phyloP scores from a whole-genome alignment of 495 filamentous ascomycete genomes.

The Rhizodiscina lignyota region DNA sequence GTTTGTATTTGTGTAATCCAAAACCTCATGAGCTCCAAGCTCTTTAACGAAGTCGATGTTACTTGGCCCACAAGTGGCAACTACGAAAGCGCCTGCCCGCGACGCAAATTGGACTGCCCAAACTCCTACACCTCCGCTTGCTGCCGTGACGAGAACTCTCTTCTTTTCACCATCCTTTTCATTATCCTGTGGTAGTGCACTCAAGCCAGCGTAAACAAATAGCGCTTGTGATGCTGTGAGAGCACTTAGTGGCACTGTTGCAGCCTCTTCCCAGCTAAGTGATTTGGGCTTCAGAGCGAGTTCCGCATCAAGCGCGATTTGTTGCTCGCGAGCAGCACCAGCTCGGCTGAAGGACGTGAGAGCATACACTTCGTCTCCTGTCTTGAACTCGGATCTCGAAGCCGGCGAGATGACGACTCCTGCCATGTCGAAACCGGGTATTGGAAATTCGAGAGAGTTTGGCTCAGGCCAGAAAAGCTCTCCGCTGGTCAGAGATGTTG shows the following conservation, averaged over 20 bases:
- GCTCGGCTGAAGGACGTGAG: neutral
- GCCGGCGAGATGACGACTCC: slow-evolving; percentile 8
- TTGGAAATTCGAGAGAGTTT: neutral
- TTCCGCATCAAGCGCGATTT: slow-evolving; percentile 5
- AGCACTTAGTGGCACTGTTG: neutral
- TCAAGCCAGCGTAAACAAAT: neutral
- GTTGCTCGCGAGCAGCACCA: slow-evolving; percentile 6
- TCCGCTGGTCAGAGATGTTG: neutral
- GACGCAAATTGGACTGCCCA: slow-evolving; percentile 12
- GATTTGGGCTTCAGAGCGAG: slow-evolving; percentile 3
- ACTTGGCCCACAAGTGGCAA: slow-evolving; percentile 6
- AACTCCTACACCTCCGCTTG: slow-evolving; percentile 9
- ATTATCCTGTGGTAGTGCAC: neutral
- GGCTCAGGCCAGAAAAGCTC: slow-evolving; percentile 1
- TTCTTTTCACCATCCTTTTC: slow-evolving; percentile 1
- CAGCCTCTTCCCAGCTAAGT: neutral
- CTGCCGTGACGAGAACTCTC: slow-evolving; percentile 8
- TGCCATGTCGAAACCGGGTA: slow-evolving; percentile 11
- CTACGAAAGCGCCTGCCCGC: slow-evolving; percentile 7
- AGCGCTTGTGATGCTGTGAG: neutral
- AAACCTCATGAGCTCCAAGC: slow-evolving; percentile 10
- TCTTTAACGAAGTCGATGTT: slow-evolving; percentile 6
- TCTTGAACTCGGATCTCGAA: slow-evolving; percentile 2
- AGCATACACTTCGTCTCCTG: slow-evolving; percentile 9
- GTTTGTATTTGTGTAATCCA: slow-evolving; percentile 2